phyloP scores from a whole-genome alignment of 768 basidiomycete species.

The Boletus sp. region DNA sequence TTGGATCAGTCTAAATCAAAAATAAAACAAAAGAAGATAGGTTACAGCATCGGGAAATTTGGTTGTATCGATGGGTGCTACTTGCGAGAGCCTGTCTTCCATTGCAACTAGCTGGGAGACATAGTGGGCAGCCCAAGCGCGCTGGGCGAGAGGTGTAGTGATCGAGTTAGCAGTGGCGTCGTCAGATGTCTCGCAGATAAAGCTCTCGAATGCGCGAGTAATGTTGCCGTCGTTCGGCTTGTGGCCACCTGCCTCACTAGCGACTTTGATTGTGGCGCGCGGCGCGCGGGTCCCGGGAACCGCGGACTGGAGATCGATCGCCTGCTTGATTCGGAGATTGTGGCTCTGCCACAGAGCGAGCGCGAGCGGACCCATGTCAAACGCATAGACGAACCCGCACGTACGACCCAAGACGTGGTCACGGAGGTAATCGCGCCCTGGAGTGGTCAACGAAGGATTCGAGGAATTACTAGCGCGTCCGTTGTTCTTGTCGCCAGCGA shows the following conservation, averaged over 20 bases:
- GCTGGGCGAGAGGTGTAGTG: slow-evolving; percentile 23
- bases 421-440: slow-evolving; percentile 26
- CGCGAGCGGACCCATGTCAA: slow-evolving; percentile 30
- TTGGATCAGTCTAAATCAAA: not conserved
- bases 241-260: slow-evolving; percentile 7
- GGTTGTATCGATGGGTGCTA: slow-evolving; percentile 26
- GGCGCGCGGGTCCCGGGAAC: slow-evolving; percentile 17
- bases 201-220: slow-evolving; percentile 4
- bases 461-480: slow-evolving; percentile 28
- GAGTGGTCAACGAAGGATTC: slow-evolving; percentile 9
- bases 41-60: slow-evolving; percentile 22
- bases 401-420: slow-evolving; percentile 30
- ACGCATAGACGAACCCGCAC: slow-evolving; percentile 29
- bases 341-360: slow-evolving; percentile 30
- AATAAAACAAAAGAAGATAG: not conserved
- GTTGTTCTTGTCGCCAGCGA: slow-evolving; percentile 31
- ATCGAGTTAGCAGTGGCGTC: not conserved
- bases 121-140: slow-evolving; percentile 33
- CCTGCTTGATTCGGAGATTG: slow-evolving; percentile 33
- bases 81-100: slow-evolving; percentile 19
- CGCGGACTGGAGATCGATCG: slow-evolving; percentile 29
- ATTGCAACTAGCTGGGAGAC: slow-evolving; percentile 22
- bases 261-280: slow-evolving; percentile 16
- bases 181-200: not conserved
- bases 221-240: slow-evolving; percentile 18